These are phyloP conservation scores for Russula emetica DNA, from an alignment of 768 basidiomycete species.

Conservation along the genomic window DNA sequence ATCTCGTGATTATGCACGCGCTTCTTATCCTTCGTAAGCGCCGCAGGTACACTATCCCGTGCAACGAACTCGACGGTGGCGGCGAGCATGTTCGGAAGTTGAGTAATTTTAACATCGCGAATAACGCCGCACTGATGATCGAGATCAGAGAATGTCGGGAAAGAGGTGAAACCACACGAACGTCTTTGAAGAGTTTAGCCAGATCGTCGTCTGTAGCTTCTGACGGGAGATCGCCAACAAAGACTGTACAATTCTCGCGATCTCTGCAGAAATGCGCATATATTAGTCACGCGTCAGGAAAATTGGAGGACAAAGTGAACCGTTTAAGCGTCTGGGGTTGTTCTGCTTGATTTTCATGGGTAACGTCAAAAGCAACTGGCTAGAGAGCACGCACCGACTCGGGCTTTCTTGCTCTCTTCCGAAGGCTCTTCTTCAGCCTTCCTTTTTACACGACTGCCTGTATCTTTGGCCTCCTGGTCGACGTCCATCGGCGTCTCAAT, in stretches of 20 bases:
- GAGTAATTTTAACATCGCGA: constrained; percentile 78
- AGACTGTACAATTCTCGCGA: constrained; percentile 91
- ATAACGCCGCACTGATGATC: constrained; percentile 72
- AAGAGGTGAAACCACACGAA: constrained; percentile 36
- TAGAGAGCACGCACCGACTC: constrained; percentile 47
- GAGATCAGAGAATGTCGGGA: constrained; percentile 24
- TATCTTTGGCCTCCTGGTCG: constrained; percentile 36
- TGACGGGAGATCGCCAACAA: constrained; percentile 67
- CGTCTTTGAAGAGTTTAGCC: constrained; percentile 78
- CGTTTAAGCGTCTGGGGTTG: constrained; percentile 54
- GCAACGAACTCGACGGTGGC: constrained; percentile 87
- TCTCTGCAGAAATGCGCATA: constrained; percentile 50
- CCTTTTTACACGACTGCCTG: constrained; percentile 53
- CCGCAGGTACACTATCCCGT: constrained; percentile 79
- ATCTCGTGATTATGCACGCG: constrained; percentile 71
- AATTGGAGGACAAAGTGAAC: constrained; percentile 36
- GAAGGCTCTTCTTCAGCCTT: constrained; percentile 51
- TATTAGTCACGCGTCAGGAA: constrained; percentile 3
- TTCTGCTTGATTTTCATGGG: constrained; percentile 34
- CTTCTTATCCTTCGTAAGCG: constrained; percentile 94
- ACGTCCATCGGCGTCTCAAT: constrained; percentile 41
- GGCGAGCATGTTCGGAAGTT: constrained; percentile 53
- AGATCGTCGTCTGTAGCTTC: constrained; percentile 62
- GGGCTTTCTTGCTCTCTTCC: constrained; percentile 56
- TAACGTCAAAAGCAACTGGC: background rate